These are phyloP conservation scores for Elsinoe ampelina DNA, from an alignment of 2,329 filamentous ascomycete genomes.

Conservation along the genomic window DNA sequence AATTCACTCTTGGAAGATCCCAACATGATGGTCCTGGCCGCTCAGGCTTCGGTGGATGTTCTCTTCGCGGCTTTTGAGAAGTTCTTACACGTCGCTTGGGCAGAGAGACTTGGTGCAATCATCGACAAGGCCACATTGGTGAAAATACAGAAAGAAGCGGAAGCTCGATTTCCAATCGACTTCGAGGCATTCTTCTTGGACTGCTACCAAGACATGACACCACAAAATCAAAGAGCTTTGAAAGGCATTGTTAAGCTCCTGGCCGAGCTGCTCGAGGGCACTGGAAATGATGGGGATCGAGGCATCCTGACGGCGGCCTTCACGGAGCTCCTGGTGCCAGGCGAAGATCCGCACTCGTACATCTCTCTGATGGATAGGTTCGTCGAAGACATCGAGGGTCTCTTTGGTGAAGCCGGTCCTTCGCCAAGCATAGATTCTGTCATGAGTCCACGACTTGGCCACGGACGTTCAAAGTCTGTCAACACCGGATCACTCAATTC, in stretches of 20 bases:
- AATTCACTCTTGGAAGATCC: constrained; percentile 79
- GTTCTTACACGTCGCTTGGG: constrained; percentile 81
- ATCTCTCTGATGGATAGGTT: constrained; percentile 82
- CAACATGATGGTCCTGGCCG: constrained; percentile 63
- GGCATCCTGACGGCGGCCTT: constrained; percentile 83
- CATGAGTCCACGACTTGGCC: constrained; percentile 13
- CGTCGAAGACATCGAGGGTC: constrained; percentile 77
- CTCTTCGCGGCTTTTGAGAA: constrained; percentile 91
- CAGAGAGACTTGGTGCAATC: constrained; percentile 75
- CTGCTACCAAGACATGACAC: constrained; percentile 43
- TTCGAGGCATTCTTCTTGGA: constrained; percentile 53
- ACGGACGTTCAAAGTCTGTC: constrained; percentile 49
- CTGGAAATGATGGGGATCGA: constrained; percentile 81
- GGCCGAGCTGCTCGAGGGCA: constrained; percentile 79
- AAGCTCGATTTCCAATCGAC: constrained; percentile 59
- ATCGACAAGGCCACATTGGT: constrained; percentile 63
- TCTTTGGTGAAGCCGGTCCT: constrained; percentile 61
- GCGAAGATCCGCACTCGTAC: constrained; percentile 69
- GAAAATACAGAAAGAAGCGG: constrained; percentile 57
- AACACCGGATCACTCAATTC: constrained; percentile 70
- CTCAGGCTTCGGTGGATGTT: constrained; percentile 70
- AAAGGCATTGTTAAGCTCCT: constrained; percentile 76
- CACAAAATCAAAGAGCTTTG: constrained; percentile 64
- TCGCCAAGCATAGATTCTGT: constrained; percentile 12
- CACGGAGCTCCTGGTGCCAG: constrained; percentile 71